Percentiles rank a stretch among this genome's conserved stretches.
These are phyloP conservation scores for Amanita rimosa DNA, from an alignment of 768 basidiomycete genomes.

Conservation along the genomic window DNA sequence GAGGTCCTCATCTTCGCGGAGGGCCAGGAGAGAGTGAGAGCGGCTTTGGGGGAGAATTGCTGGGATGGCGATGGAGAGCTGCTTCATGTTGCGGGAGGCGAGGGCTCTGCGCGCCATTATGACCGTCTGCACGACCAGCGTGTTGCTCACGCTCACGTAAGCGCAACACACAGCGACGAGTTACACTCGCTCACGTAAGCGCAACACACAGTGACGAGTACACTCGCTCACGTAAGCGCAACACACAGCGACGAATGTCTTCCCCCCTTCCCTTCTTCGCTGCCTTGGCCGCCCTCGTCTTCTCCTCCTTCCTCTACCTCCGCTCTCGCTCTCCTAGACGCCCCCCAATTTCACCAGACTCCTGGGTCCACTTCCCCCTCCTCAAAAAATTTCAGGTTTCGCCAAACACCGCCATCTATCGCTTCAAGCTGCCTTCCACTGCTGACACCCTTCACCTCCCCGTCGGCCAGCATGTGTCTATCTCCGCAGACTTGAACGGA, in stretches of 20 bases:
- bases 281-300: conserved; percentile 37
- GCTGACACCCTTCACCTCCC: conserved; percentile 85
- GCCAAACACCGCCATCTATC: conserved; percentile 97
- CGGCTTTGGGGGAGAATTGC: conserved; percentile 44
- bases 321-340: conserved; percentile 19
- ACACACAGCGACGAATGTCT: too few species aligned
- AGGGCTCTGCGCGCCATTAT: conserved; percentile 15
- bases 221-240: too few species aligned
- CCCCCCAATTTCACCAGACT: conserved; percentile 60
- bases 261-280: conserved; percentile 26
- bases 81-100: conserved; percentile 61
- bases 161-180: neutral
- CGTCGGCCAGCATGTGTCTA: conserved; percentile 91
- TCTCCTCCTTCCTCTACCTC: conserved; percentile 39
- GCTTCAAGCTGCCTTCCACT: conserved; percentile 69
- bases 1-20: conserved; percentile 49
- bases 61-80: conserved; percentile 57
- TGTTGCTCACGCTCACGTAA: conserved; percentile 1
- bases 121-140: conserved; percentile 9
- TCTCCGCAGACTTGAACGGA: conserved; percentile 83
- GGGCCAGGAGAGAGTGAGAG: conserved; percentile 48
- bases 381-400: conserved; percentile 75
- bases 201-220: neutral
- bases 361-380: conserved; percentile 79
- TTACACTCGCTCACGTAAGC: too few species aligned